Evolutionary conservation across 345 rosid species (phyloP).

Genomic region (Gossypium turneri): DNA sequence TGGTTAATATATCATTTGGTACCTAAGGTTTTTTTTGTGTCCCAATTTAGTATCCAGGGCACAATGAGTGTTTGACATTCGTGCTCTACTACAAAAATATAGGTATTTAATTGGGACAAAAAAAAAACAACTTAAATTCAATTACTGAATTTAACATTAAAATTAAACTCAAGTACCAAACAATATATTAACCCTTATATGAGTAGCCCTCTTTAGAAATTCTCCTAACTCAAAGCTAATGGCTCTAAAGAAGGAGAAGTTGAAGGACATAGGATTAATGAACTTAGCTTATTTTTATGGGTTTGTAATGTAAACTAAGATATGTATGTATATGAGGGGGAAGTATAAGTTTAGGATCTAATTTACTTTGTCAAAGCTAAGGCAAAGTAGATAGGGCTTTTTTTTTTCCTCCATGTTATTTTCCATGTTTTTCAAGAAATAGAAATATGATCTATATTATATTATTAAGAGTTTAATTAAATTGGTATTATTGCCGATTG

Average conservation of each 20-base stretch:
- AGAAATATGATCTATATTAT: not conserved
- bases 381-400: not conserved
- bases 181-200: too few relatives aligned
- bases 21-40: too few relatives aligned
- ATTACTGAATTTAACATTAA: too few relatives aligned
- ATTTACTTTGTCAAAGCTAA: not conserved
- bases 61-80: too few relatives aligned
- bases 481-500: too few relatives aligned
- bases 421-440: not conserved
- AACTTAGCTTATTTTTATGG: slow-evolving; percentile 9
- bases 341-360: slow-evolving; percentile 12
- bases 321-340: not conserved
- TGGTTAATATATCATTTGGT: too few relatives aligned
- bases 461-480: too few relatives aligned
- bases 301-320: not conserved
- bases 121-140: too few relatives aligned
- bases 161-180: too few relatives aligned
- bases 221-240: slow-evolving; percentile 23
- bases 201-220: slow-evolving; percentile 12
- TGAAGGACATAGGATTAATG: slow-evolving; percentile 22
- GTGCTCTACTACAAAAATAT: too few relatives aligned
- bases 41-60: too few relatives aligned
- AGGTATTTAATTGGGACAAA: too few relatives aligned
- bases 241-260: slow-evolving; percentile 24
- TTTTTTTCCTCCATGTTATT: not conserved